phyloP scores from a whole-genome alignment of 495 filamentous ascomycete genomes.

The Friedmanniomyces endolithicus region DNA sequence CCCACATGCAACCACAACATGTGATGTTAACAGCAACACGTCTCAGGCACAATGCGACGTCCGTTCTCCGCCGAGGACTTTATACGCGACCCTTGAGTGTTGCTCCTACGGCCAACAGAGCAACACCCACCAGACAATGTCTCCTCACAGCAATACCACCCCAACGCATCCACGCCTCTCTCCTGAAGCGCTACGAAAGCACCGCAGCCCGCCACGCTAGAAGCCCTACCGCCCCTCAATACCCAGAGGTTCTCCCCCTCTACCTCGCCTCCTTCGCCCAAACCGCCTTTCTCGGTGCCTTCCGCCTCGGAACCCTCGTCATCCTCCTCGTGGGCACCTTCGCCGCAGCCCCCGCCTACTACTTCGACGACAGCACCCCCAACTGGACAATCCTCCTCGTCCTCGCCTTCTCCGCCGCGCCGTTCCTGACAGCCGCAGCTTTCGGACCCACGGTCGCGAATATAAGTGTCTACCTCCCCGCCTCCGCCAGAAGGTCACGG shows the following conservation, averaged over 20 bases:
- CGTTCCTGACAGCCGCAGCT: constrained; percentile 52
- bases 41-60: neutral
- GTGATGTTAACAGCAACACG: constrained; percentile 5
- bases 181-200: neutral
- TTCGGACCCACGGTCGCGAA: constrained; percentile 31
- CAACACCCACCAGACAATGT: neutral
- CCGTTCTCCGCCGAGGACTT: neutral
- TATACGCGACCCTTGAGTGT: neutral
- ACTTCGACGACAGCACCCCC: constrained; percentile 36
- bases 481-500: constrained; percentile 43
- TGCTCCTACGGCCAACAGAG: neutral
- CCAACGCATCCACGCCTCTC: neutral
- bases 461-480: constrained; percentile 22
- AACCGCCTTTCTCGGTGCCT: constrained; percentile 50
- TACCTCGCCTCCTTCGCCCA: constrained; percentile 59
- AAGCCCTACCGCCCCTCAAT: constrained; percentile 5
- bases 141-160: neutral
- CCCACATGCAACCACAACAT: neutral
- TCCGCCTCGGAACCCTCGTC: constrained; percentile 62
- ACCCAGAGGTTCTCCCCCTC: constrained; percentile 52
- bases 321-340: constrained; percentile 51
- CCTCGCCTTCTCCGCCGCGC: constrained; percentile 51
- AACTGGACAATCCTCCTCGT: constrained; percentile 31
- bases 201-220: neutral
- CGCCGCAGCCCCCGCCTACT: constrained; percentile 48